A percentile compares a stretch with the other conserved stretches of the same genome.
Evolutionary conservation across 23 red algal species (phyloP).

Genomic region (Pyropia yezoensis): DNA sequence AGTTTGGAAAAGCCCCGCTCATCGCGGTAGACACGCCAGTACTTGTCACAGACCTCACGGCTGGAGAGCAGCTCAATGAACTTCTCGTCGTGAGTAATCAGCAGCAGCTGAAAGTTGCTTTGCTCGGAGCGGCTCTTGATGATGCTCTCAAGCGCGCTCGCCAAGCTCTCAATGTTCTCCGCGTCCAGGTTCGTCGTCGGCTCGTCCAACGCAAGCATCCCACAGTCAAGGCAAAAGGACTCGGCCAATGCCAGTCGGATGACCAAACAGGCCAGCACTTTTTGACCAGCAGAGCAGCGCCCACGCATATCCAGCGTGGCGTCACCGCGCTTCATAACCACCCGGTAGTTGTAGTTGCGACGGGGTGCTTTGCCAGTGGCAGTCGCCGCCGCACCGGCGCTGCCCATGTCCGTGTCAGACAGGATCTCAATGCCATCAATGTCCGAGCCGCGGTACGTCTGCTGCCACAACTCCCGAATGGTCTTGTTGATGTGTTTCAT

Average conservation of each 20-base stretch:
- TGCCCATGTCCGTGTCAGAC: conserved; percentile 54
- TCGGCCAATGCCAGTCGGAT: conserved; percentile 92
- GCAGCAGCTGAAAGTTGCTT: conserved; percentile 83
- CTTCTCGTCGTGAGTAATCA: conserved; percentile 95
- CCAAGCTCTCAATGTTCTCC: conserved; percentile 80
- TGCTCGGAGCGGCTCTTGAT: conserved; percentile 66
- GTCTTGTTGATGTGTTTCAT: conserved; percentile 90
- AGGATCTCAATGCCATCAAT: conserved; percentile 96
- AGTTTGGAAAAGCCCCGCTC: conserved; percentile 15
- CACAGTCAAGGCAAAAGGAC: conserved; percentile 84
- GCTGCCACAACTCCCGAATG: conserved; percentile 89
- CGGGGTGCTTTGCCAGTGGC: background rate
- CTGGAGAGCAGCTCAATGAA: conserved; percentile 80
- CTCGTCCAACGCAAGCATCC: conserved; percentile 93
- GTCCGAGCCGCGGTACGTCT: conserved; percentile 81
- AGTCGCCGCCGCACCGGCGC: conserved; percentile 1
- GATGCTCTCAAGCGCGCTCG: conserved; percentile 48
- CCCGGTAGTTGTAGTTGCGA: conserved; percentile 85
- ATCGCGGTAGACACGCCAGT: conserved; percentile 56
- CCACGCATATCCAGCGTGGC: conserved; percentile 93
- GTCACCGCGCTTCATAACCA: conserved; percentile 90
- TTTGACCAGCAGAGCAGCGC: conserved; percentile 96
- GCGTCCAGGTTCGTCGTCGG: conserved; percentile 96
- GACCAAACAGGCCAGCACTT: conserved; percentile 88
- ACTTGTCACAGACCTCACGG: conserved; percentile 57